Evolutionary conservation across 2,329 filamentous ascomycete species (phyloP), one percentile per base, ranked within the genome.

Genomic region (Rhytidhysteron rufulum): DNA sequence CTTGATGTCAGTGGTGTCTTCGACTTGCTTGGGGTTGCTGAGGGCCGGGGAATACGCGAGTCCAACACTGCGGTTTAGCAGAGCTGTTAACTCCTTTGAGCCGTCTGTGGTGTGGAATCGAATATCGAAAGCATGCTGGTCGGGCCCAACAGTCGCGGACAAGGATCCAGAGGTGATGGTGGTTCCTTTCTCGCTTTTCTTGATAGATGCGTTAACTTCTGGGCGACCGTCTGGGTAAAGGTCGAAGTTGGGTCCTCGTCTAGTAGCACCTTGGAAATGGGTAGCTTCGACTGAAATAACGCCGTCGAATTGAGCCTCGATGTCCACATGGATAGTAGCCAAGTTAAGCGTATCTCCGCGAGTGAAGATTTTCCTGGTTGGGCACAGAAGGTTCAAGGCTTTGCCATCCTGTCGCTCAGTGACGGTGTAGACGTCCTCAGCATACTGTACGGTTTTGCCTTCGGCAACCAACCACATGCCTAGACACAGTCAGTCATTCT

Each of bases 381-480:
- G 79, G 47, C 78, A 82, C 1, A 82, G 63, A 13, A 82, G 67
- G 18, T 69, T 73, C 34, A 81, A 41, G 5, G 72, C 72, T 45
- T 71, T 73, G 5, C 69, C 68, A 37, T 68, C 62, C 29, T 58
- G 44, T 1, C 68, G 72, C 35, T 71, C 60, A 4, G 68, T 72
- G 37, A 76, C 65, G 7, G 72, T 70, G 54, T 80, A 75, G 13
- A 85, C 69, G 45, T 85, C 80, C 61, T 85, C 81, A 24, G 81
- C 82, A 50, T 84, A 84, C 54, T 83, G 78, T 19, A 81, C 71
- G 36, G 71, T 69, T 57, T 81, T 73, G 45, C 74, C 77, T 60
- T 80, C 75, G 41, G 76, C 79, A 31, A 75, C 71, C 35, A 84
- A 68, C 82, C 82, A 85, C 81, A 84, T 82, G 49, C 69, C 70